Conservation (phyloP, 129 eudicot species). For the Oenanthe sinensis region DNA sequence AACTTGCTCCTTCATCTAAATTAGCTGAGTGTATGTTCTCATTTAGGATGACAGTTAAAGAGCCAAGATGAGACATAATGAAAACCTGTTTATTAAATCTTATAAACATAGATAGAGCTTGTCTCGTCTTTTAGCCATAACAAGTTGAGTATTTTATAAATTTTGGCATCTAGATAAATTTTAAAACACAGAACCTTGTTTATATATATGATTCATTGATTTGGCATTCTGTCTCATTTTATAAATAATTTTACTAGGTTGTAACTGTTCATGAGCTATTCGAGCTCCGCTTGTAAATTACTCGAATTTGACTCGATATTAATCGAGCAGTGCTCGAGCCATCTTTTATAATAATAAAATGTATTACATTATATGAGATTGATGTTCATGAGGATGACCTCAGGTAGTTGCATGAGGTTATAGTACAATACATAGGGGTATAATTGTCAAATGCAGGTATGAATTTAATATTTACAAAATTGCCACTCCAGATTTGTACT, state of each 20-base stretch:
- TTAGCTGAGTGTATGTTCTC: background rate
- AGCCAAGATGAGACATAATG: background rate
- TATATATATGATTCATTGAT: background rate
- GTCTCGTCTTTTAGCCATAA: background rate
- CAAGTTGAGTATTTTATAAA: background rate
- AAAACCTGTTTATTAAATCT: background rate
- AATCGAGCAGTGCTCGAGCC: background rate
- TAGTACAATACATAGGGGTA: too few relatives aligned
- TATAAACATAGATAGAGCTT: background rate
- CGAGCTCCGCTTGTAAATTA: background rate
- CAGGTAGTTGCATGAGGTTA: too few relatives aligned
- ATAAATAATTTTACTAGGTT: background rate
- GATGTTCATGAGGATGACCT: too few relatives aligned
- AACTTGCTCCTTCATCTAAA: background rate
- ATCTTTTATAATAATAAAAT: background rate
- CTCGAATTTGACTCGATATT: background rate
- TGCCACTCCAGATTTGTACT: too few relatives aligned
- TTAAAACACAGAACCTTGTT: background rate
- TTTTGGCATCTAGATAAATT: background rate
- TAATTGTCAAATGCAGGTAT: too few relatives aligned
- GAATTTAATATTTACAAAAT: too few relatives aligned
- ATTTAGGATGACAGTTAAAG: background rate
- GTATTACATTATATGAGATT: background rate
- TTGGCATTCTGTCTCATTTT: background rate
- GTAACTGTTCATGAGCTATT: background rate